Evolutionary conservation across 2,329 filamentous ascomycete species (phyloP), one percentile per base, ranked within the genome.

Genomic region (Beauveria varroae): DNA sequence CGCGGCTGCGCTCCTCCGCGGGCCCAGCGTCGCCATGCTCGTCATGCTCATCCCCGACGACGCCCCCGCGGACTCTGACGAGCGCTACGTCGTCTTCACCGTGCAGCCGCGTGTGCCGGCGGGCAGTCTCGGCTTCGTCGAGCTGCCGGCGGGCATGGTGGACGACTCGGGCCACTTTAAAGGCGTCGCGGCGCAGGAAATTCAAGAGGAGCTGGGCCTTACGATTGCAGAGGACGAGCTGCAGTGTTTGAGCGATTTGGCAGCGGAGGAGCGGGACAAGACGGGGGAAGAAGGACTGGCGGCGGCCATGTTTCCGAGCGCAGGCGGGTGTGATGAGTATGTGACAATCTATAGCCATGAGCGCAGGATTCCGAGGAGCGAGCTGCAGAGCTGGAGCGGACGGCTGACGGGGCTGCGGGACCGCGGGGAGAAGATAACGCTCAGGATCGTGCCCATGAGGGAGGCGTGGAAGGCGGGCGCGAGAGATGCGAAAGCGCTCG

Each of bases 311-410:
- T 86, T 78, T 61, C 83, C 84, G 3, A 84, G 80, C 8, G 77
- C 81, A 0, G 84, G 84, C 0, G 84, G 80, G 0, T 86, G 82
- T 65, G 85, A 87, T 68, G 85, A 87, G 70, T 78, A 80, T 66
- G 75, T 87, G 22, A 82, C 79, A 10, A 78, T 86, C 24, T 87
- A 83, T 67, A 77, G 82, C 65, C 76, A 82, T 65, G 81, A 86
- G 72, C 76, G 78, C 53, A 74, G 77, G 26, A 75, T 87, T 4
- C 74, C 78, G 7, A 74, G 82, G 37, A 70, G 67, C 0, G 76
- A 81, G 68, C 70, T 87, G 57, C 69, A 72, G 16, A 78, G 82
- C 60, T 86, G 81, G 83, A 79, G 75, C 40, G 84, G 84, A 2
- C 79, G 78, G 57, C 69, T 86, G 56, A 86, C 84, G 24, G 85